Percentiles rank a stretch among this genome's conserved stretches.
These are phyloP conservation scores for Geotrichum klebahnii DNA, from an alignment of 1,139 yeast genomes.

Conservation along the genomic window DNA sequence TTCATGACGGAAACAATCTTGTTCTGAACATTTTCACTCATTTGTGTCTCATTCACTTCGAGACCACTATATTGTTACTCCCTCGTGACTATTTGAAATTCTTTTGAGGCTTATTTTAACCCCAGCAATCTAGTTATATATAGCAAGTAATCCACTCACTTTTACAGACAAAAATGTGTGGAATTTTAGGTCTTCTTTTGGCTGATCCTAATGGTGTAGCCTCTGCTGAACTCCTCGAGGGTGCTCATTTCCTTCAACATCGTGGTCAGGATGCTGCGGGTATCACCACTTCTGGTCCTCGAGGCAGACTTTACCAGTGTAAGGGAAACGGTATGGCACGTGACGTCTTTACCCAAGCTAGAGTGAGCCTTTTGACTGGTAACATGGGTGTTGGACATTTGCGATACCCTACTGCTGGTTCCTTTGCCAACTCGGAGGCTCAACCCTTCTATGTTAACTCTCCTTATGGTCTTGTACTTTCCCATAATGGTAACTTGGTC, in stretches of 20 bases:
- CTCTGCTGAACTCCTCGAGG: slow-evolving; percentile 88
- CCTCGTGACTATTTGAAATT: too few species aligned
- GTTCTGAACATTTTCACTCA: slow-evolving; percentile 29
- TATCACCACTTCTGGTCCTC: slow-evolving; percentile 88
- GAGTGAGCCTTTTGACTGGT: slow-evolving; percentile 79
- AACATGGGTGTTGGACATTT: slow-evolving; percentile 94
- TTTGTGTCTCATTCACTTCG: too few species aligned
- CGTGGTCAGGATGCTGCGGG: slow-evolving; percentile 99
- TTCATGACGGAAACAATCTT: slow-evolving; percentile 40
- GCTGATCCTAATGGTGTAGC: slow-evolving; percentile 71
- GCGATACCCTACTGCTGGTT: slow-evolving; percentile 98
- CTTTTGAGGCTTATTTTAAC: too few species aligned
- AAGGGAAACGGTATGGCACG: slow-evolving; percentile 99
- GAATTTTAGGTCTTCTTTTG: slow-evolving; percentile 80
- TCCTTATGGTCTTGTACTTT: slow-evolving; percentile 85
- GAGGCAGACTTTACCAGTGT: slow-evolving; percentile 93
- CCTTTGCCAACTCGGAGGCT: slow-evolving; percentile 93
- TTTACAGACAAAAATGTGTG: slow-evolving; percentile 84
- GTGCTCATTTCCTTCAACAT: slow-evolving; percentile 89
- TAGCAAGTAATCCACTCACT: too few species aligned
- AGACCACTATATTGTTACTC: too few species aligned
- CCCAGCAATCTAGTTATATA: too few species aligned
- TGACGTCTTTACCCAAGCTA: slow-evolving; percentile 83
- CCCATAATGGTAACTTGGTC: slow-evolving; percentile 93
- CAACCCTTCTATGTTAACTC: slow-evolving; percentile 98